These are phyloP conservation scores for Eurotiales sp. DNA, from an alignment of 2,329 filamentous ascomycete genomes.

Conservation along the genomic window DNA sequence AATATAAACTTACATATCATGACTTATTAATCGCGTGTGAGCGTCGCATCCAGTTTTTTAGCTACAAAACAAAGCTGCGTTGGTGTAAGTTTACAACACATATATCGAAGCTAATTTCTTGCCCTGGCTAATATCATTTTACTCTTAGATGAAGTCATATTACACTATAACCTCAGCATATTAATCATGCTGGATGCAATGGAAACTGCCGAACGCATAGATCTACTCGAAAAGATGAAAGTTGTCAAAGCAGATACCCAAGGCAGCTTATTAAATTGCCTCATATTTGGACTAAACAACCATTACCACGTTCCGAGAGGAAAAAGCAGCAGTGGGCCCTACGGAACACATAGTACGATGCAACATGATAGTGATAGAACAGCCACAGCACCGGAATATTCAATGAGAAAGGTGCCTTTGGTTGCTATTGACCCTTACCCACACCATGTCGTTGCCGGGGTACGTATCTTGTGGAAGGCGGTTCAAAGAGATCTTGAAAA, in stretches of 20 bases:
- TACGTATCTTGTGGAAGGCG: constrained; percentile 26
- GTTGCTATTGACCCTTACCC: constrained; percentile 30
- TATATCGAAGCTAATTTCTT: not conserved
- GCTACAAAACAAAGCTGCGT: constrained; percentile 27
- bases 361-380: constrained; percentile 4
- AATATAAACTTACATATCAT: constrained; percentile 27
- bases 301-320: constrained; percentile 20
- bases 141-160: constrained; percentile 23
- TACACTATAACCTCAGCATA: constrained; percentile 28
- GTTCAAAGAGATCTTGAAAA: constrained; percentile 23
- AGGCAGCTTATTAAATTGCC: constrained; percentile 23
- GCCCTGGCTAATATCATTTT: too few relatives aligned
- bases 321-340: not conserved
- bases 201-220: constrained; percentile 23
- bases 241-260: constrained; percentile 23
- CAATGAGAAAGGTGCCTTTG: constrained; percentile 18
- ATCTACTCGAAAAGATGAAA: constrained; percentile 22
- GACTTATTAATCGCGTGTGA: constrained; percentile 25
- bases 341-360: not conserved
- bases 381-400: not conserved
- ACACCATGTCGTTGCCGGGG: constrained; percentile 27
- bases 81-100: constrained; percentile 30
- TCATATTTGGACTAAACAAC: constrained; percentile 27
- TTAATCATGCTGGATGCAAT: constrained; percentile 26
- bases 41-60: constrained; percentile 27